Conservation (phyloP, 2,329 filamentous ascomycete species). For the Penicillium thymicola region DNA sequence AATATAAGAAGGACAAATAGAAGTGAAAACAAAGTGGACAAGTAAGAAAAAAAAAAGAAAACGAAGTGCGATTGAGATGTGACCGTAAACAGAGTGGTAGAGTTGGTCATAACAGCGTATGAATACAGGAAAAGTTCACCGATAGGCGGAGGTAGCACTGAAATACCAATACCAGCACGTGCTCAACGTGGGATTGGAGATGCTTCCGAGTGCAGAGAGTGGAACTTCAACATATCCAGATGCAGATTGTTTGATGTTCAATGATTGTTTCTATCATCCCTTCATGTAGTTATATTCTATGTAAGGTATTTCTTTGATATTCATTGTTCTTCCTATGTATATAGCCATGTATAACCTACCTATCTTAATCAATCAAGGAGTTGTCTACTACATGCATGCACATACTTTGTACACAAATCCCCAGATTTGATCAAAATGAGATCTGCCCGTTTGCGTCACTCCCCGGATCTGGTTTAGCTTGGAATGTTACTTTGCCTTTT, state of each 20-base stretch:
- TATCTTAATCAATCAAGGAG: neutral
- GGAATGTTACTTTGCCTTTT: constrained; percentile 23
- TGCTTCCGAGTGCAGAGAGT: constrained; percentile 23
- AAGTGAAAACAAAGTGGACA: constrained; percentile 6
- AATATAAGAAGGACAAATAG: constrained; percentile 13
- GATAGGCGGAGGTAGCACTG: neutral
- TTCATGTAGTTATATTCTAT: neutral
- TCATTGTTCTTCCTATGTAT: neutral
- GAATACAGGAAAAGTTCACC: constrained; percentile 7
- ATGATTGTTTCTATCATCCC: neutral
- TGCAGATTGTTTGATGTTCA: neutral
- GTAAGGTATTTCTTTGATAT: neutral
- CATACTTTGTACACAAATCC: neutral
- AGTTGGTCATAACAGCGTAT: constrained; percentile 16
- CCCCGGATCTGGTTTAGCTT: constrained; percentile 26
- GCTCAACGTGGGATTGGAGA: constrained; percentile 22
- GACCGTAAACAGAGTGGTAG: constrained; percentile 25
- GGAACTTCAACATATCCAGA: constrained; percentile 1
- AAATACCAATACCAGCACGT: constrained; percentile 21
- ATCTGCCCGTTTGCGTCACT: constrained; percentile 25
- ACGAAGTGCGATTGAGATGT: constrained; percentile 17
- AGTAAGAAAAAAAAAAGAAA: constrained; percentile 14
- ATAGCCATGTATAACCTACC: neutral
- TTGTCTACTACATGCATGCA: neutral
- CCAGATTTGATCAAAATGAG: neutral